Base-by-base conservation (phyloP, 768 basidiomycete genomes). In the Rubroboletus satanas region DNA sequence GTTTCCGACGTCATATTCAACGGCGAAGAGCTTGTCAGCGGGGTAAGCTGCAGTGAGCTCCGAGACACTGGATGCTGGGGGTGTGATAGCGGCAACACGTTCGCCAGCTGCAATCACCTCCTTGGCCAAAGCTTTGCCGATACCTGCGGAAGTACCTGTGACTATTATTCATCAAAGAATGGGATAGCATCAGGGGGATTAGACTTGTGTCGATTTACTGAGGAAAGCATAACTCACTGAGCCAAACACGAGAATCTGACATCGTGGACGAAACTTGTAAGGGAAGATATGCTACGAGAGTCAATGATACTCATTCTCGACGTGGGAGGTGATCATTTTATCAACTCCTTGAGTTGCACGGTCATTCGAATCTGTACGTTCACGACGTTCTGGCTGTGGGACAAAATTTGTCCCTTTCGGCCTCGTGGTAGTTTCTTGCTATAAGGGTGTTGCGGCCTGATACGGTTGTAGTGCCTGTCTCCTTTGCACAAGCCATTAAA, bases 131-230 rank as follows among this genome's bases (percentile, higher is more conserved):
- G 59, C 51, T 17, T 67, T 67, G 3, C 77, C 76, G 35, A 79
- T 71, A 17, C 77, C 75, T 1, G 73, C 55, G 1, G 73, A 74
- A 4, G 75, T 62, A 38, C 77, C 77, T 17, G 75, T 77, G 43
- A 77, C 79, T 76, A 10, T 38, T 14, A 23, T 11, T 14, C 12
- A 31, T 56, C 23, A 64, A 51, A 54, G 8, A 39, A 10, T 15
- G 44, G 6, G 3, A n/a, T 21, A 28, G 7, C 31, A 44, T 26
- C 2, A 11, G 26, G 26, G 5, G 5, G 26, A 26, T 26, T 26
- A 26, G 26, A 26, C 5, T 26, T 26, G 2, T 26, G 2, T 26
- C 26, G 4, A 26, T 26, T 26, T 3, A 26, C 26, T 1, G 26
- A 32, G 5, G 5, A 39, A 14, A 5, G 15, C 23, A 7, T 5